Evolutionary conservation across 2,329 filamentous ascomycete species (phyloP).

Genomic region (Coniochaeta prunicola): DNA sequence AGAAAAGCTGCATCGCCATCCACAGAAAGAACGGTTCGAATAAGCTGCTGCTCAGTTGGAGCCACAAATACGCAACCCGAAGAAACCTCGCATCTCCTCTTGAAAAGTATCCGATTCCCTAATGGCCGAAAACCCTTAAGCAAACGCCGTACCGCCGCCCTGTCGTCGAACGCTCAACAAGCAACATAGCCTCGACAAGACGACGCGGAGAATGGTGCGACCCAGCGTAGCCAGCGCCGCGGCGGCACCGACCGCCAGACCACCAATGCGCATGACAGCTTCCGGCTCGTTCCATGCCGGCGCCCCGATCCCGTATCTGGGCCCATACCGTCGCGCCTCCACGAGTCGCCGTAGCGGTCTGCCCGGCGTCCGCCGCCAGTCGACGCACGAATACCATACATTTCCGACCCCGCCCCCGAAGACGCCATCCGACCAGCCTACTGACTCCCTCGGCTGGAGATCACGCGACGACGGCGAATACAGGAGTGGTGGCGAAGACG

Average conservation of each 20-base stretch:
- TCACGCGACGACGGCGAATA: conserved; percentile 1
- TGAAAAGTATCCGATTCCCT: neutral
- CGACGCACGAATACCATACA: conserved; percentile 65
- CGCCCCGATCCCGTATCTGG: conserved; percentile 35
- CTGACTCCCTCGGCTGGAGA: conserved; percentile 1
- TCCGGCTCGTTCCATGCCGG: conserved; percentile 46
- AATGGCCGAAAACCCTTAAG: neutral
- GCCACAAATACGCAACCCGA: neutral
- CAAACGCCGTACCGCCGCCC: neutral
- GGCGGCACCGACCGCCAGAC: conserved; percentile 2
- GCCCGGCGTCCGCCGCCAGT: conserved; percentile 26
- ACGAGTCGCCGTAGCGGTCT: conserved; percentile 11
- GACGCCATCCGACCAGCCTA: conserved; percentile 44
- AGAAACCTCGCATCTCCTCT: no score
- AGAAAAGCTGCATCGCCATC: neutral
- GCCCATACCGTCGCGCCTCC: conserved; percentile 12
- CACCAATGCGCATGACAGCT: conserved; percentile 18
- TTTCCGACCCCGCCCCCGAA: conserved; percentile 71
- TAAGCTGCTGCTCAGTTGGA: neutral
- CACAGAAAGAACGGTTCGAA: neutral
- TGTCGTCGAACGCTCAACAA: neutral
- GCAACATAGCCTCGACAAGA: no score
- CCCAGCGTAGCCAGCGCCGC: conserved; percentile 9
- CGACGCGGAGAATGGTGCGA: no score
- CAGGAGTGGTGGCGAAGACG: conserved; percentile 1